Percentiles rank a stretch among this genome's conserved stretches.
Conservation (phyloP, 768 basidiomycete genomes). For the Daedaleopsis sinensis region DNA sequence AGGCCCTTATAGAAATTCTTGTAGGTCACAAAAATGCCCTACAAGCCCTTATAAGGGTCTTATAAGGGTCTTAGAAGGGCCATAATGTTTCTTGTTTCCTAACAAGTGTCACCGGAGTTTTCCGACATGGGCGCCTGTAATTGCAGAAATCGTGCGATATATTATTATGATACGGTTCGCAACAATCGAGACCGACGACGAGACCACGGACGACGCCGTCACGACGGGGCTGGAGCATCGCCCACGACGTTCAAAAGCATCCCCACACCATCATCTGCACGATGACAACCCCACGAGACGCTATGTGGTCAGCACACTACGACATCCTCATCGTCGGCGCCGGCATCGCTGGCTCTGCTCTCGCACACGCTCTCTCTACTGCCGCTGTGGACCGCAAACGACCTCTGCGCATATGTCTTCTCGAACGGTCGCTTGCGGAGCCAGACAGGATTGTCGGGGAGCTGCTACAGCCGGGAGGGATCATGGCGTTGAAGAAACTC, state of each 20-base stretch:
- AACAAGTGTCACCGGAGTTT: too few species aligned
- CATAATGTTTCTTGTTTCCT: too few species aligned
- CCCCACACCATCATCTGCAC: not conserved
- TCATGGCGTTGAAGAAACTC: constrained; percentile 72
- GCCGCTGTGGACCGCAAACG: constrained; percentile 41
- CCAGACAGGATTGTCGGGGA: constrained; percentile 99
- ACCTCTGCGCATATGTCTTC: constrained; percentile 76
- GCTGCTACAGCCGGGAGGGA: constrained; percentile 92
- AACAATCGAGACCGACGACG: constrained; percentile 19
- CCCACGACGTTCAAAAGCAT: constrained; percentile 15
- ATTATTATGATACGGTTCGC: constrained; percentile 4
- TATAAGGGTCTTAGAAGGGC: too few species aligned
- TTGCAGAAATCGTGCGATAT: constrained; percentile 13
- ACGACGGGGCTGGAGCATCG: constrained; percentile 17
- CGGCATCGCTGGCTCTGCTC: constrained; percentile 85
- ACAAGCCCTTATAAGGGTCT: too few species aligned
- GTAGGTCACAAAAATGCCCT: too few species aligned
- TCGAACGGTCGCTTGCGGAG: constrained; percentile 90
- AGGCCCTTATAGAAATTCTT: too few species aligned
- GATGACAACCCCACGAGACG: not conserved
- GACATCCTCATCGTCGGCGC: constrained; percentile 91
- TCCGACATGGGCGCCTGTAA: not conserved
- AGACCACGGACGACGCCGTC: too few species aligned
- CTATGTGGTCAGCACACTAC: constrained; percentile 44
- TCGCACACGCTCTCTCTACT: constrained; percentile 83